Evolutionary conservation across 441 rosid species (phyloP), one percentile per base, ranked within the genome.

Genomic region (Euphorbia celastroides): DNA sequence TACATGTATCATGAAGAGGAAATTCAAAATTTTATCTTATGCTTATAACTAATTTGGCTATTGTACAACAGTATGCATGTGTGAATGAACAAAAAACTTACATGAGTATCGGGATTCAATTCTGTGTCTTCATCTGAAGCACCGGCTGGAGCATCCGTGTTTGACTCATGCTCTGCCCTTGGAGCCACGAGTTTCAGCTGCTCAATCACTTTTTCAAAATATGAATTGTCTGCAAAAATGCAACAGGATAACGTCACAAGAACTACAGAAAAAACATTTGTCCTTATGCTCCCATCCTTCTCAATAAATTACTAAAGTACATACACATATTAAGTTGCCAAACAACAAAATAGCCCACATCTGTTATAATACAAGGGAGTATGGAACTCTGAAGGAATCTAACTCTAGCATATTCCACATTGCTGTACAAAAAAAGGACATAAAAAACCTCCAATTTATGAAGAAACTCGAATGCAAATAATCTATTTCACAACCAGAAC

Each of bases 171-270:
- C 17, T 71, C 84, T 36, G 75, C 81, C 56, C 58, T 62, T 10
- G 80, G 78, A 58, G 84, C 83, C 75, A 74, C 82, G 77, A 81
- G 72, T 46, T 78, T 78, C 72, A 91, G 81, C 74, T 81, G 84
- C 78, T 88, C 81, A 26, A 88, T 81, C 67, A 87, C 83, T 77
- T 71, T 78, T 46, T 83, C 77, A 67, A 77, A 89, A 78, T 84
- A 90, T 20, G 79, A 74, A 70, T 77, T 80, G 75, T 85, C 97
- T 93, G 83, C 80, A 67, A 62, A 7, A 20, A 19, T 51, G 5
- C 56, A 20, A 73, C 38, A 57, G 64, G 34, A 54, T 5, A 0
- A 51, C 17, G 30, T 27, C 41, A 57, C 3, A 20, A 22, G 9
- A n/a, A n/a, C 27, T 22, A 50, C 34, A 20, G n/a, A n/a, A n/a